phyloP scores from a whole-genome alignment of 2,329 filamentous ascomycete genomes.

The Fusarium mexicanum region DNA sequence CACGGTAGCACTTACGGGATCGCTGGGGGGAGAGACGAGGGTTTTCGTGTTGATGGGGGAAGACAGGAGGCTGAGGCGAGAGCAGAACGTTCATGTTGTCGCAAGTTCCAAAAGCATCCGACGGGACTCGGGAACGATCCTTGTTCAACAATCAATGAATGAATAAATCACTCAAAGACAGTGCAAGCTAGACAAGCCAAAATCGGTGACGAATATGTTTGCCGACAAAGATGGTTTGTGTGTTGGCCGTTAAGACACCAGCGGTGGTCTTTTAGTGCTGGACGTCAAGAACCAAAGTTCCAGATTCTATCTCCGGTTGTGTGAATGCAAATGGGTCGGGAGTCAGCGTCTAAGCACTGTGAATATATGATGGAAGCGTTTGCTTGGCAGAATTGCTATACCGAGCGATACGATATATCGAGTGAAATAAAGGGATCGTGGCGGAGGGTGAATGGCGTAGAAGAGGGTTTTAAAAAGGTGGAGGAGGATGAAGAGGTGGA shows the following conservation, averaged over 20 bases:
- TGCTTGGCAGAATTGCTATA: neutral
- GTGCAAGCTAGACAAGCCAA: neutral
- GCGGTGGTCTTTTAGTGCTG: neutral
- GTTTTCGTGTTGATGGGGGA: constrained; percentile 68
- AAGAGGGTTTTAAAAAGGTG: constrained; percentile 27
- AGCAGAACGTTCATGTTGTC: constrained; percentile 70
- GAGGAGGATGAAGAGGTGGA: constrained; percentile 31
- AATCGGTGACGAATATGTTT: neutral
- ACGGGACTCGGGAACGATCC: constrained; percentile 4
- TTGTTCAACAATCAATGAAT: constrained; percentile 20
- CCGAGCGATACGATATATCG: neutral
- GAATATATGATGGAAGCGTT: neutral
- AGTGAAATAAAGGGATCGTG: neutral
- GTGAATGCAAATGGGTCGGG: neutral
- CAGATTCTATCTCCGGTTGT: neutral
- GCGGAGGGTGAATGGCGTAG: constrained; percentile 2
- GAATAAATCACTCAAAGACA: constrained; percentile 18
- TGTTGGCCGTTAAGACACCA: neutral
- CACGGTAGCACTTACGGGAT: constrained; percentile 58
- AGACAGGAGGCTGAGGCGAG: constrained; percentile 67
- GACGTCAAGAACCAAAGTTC: neutral
- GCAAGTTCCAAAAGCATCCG: constrained; percentile 2
- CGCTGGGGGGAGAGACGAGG: constrained; percentile 64
- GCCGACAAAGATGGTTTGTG: neutral
- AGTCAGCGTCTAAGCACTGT: neutral